Percentiles rank a stretch among this genome's conserved stretches.
phyloP scores from a whole-genome alignment of 164 flowering plant genomes.

The Macadamia tetraphylla region DNA sequence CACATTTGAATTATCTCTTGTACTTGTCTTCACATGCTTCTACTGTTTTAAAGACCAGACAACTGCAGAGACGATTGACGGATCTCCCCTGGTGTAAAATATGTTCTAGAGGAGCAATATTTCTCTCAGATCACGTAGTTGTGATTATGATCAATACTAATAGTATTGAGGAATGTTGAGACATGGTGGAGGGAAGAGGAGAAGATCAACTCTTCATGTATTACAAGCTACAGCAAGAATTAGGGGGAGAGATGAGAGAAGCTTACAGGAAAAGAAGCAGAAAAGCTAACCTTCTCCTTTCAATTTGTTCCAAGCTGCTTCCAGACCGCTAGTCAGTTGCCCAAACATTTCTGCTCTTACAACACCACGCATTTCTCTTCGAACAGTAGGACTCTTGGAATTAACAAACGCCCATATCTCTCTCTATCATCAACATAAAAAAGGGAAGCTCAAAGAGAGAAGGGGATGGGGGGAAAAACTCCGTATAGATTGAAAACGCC shows the following conservation, averaged over 20 bases:
- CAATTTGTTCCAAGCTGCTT: constrained; percentile 91
- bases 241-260: background rate
- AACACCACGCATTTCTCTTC: constrained; percentile 33
- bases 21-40: too few species aligned
- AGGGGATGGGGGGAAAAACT: background rate
- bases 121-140: background rate
- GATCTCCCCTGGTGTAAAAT: background rate
- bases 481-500: background rate
- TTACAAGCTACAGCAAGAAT: background rate
- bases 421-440: constrained; percentile 30
- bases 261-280: background rate
- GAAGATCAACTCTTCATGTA: too few species aligned
- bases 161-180: too few species aligned
- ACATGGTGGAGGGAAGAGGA: too few species aligned
- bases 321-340: constrained; percentile 81
- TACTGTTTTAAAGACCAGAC: too few species aligned
- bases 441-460: background rate
- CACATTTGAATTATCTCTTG: too few species aligned
- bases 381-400: constrained; percentile 25
- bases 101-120: background rate
- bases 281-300: constrained; percentile 73
- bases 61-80: background rate
- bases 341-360: constrained; percentile 98
- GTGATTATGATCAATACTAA: too few species aligned
- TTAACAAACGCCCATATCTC: constrained; percentile 67